These are phyloP conservation scores for Leishmania turanica DNA, from an alignment of 208 protist species.

Conservation along the genomic window DNA sequence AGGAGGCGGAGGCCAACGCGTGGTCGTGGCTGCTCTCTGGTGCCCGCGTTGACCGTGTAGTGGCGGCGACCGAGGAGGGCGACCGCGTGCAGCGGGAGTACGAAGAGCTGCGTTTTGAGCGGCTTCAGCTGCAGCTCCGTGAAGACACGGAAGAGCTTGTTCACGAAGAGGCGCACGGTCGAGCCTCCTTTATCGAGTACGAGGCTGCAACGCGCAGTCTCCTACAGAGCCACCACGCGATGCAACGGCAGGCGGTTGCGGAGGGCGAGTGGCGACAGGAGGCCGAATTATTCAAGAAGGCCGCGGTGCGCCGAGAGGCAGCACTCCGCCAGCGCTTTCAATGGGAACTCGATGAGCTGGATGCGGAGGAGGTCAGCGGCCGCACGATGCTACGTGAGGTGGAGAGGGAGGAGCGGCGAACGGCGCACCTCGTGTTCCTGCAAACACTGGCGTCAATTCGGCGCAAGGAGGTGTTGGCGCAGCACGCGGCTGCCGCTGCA, in stretches of 20 bases:
- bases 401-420: constrained; percentile 47
- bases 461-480: constrained; percentile 10
- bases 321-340: constrained; percentile 22
- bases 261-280: constrained; percentile 20
- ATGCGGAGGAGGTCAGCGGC: constrained; percentile 48
- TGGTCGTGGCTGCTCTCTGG: constrained; percentile 30
- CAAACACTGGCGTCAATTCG: constrained; percentile 14
- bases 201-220: constrained; percentile 22
- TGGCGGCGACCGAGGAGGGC: constrained; percentile 33
- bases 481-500: constrained; percentile 5
- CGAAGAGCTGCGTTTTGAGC: constrained; percentile 21
- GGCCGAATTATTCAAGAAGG: neutral
- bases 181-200: constrained; percentile 21
- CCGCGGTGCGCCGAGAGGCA: constrained; percentile 9
- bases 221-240: constrained; percentile 9
- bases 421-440: constrained; percentile 19
- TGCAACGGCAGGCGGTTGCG: constrained; percentile 11
- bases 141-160: constrained; percentile 22
- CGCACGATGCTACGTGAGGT: constrained; percentile 39
- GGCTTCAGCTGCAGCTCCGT: constrained; percentile 7
- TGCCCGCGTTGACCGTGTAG: constrained; percentile 31
- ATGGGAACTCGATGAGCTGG: constrained; percentile 37
- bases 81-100: constrained; percentile 43
- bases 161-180: constrained; percentile 23
- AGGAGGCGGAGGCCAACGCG: constrained; percentile 19